Evolutionary conservation across 768 basidiomycete species (phyloP).

Genomic region (Leucosporidium yakuticum): DNA sequence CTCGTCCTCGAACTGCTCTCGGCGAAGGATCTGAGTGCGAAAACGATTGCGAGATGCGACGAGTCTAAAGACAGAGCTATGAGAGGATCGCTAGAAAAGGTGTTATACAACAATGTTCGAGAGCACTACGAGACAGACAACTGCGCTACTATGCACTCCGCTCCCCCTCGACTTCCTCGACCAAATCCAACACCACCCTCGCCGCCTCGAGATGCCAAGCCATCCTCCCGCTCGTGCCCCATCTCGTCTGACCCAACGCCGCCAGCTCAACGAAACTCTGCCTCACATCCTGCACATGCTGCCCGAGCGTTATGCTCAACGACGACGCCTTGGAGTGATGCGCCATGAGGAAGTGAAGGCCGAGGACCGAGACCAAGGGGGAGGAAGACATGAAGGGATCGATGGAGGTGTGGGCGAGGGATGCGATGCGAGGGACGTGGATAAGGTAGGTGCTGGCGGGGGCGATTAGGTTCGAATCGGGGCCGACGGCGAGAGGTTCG

Average conservation of each 20-base stretch:
- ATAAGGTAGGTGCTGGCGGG: slow-evolving; percentile 23
- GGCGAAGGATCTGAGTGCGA: no score
- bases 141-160: background rate
- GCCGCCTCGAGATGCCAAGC: slow-evolving; percentile 31
- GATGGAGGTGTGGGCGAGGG: slow-evolving; percentile 15
- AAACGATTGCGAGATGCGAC: no score
- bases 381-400: background rate
- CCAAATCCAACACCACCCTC: background rate
- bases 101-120: no score
- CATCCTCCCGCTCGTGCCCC: slow-evolving; percentile 20
- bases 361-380: slow-evolving; percentile 5
- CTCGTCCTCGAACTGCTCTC: no score
- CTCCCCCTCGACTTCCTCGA: background rate
- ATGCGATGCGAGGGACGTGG: slow-evolving; percentile 24
- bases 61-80: no score
- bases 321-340: slow-evolving; percentile 12
- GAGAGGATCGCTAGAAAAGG: no score
- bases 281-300: slow-evolving; percentile 20
- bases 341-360: slow-evolving; percentile 27
- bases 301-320: slow-evolving; percentile 15
- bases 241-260: slow-evolving; percentile 18
- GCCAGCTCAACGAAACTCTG: slow-evolving; percentile 26
- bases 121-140: no score
- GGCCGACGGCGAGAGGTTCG: slow-evolving; percentile 20
- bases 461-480: slow-evolving; percentile 5